A percentile compares a stretch with the other conserved stretches of the same genome.
phyloP scores from a whole-genome alignment of 192 early-diverging fungal genomes.

The Linnemannia hyalina region DNA sequence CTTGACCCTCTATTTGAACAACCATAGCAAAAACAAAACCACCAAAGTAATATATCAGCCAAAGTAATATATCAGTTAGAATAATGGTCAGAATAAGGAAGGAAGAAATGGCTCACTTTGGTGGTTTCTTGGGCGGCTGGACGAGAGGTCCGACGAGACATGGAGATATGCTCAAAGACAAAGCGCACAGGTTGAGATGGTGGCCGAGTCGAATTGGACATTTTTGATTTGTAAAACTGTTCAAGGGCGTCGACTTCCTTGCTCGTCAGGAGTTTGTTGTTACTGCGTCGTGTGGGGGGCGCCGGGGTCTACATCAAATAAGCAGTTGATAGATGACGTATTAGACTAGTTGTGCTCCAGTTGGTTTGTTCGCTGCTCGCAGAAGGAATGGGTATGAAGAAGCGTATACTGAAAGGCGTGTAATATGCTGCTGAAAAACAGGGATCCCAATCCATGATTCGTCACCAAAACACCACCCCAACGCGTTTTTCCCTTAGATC shows the following conservation, averaged over 20 bases:
- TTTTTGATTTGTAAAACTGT: not conserved
- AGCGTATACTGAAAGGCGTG: too few relatives aligned
- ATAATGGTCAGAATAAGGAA: not conserved
- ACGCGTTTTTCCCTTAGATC: too few relatives aligned
- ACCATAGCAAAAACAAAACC: too few relatives aligned
- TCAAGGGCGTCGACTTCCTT: not conserved
- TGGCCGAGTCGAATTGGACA: not conserved
- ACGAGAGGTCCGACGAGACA: not conserved
- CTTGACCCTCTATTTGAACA: not conserved
- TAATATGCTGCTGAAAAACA: too few relatives aligned
- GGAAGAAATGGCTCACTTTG: not conserved
- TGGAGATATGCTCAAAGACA: not conserved
- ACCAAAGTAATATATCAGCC: too few relatives aligned
- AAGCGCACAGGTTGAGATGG: not conserved
- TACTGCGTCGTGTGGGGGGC: not conserved
- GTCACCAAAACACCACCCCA: too few relatives aligned
- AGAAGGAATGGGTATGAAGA: too few relatives aligned
- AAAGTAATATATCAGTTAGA: too few relatives aligned
- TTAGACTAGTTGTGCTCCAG: not conserved
- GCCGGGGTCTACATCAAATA: not conserved
- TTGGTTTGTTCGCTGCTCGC: too few relatives aligned
- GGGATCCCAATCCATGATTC: too few relatives aligned
- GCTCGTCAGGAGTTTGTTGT: not conserved
- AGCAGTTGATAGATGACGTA: too few relatives aligned
- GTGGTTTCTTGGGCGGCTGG: not conserved